Conservation (phyloP, 805 yeast genomes). For the Kazachstania bromeliacearum region DNA sequence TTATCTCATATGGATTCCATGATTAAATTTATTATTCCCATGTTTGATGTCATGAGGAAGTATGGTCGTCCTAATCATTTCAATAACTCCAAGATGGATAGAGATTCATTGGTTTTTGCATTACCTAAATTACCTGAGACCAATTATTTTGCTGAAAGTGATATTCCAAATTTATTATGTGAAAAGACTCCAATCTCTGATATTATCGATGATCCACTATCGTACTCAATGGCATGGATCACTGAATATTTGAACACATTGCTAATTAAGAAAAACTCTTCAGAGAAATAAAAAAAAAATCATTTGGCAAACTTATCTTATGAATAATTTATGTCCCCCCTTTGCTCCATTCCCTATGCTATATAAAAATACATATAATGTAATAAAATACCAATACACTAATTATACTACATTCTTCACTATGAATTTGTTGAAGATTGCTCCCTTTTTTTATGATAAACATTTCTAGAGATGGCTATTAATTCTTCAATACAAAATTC, state of each 20-base stretch:
- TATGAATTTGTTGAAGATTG: no score
- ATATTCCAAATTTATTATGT: conserved; percentile 6
- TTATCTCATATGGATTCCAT: conserved; percentile 59
- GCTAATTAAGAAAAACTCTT: conserved; percentile 2
- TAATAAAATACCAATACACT: no score
- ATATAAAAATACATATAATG: no score
- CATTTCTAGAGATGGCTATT: conserved; percentile 40
- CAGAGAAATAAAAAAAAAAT: background rate
- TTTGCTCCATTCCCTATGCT: no score
- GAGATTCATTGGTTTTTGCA: conserved; percentile 53
- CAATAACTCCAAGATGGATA: conserved; percentile 42
- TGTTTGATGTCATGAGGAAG: conserved; percentile 53
- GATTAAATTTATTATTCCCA: conserved; percentile 56
- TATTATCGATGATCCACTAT: conserved; percentile 9
- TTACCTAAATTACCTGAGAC: conserved; percentile 65
- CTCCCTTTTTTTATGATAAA: conserved; percentile 6
- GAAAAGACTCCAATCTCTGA: conserved; percentile 3
- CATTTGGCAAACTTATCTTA: no score
- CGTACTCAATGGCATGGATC: conserved; percentile 13
- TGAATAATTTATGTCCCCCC: no score
- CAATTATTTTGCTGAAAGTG: conserved; percentile 30
- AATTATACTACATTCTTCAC: no score
- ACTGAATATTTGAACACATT: conserved; percentile 7
- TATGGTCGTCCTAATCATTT: conserved; percentile 68
- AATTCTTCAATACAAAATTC: conserved; percentile 59